Percentiles rank a stretch among this genome's conserved stretches.
phyloP scores from a whole-genome alignment of 345 rosid genomes.

The Bruguiera parviflora region DNA sequence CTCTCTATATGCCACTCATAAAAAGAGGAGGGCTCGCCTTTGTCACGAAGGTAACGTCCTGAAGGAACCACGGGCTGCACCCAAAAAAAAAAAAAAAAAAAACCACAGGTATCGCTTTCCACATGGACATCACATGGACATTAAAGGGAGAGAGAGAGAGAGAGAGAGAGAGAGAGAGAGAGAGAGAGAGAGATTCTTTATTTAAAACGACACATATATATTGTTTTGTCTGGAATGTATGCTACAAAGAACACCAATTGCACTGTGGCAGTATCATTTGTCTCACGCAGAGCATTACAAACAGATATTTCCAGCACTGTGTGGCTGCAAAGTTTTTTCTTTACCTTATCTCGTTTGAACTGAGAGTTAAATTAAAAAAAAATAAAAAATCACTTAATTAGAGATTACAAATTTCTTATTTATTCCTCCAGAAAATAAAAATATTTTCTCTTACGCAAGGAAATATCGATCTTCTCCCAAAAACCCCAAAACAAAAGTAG shows the following conservation, averaged over 20 bases:
- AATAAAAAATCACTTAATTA: too few species aligned
- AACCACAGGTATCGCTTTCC: slow-evolving; percentile 28
- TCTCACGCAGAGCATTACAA: neutral
- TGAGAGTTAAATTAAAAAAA: too few species aligned
- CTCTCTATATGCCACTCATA: slow-evolving; percentile 26
- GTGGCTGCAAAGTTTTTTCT: too few species aligned
- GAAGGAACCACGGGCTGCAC: slow-evolving; percentile 28
- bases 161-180: neutral
- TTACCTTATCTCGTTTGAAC: too few species aligned
- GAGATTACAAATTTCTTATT: too few species aligned
- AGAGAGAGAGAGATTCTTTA: slow-evolving; percentile 11
- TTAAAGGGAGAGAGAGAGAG: too few species aligned
- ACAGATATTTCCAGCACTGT: neutral
- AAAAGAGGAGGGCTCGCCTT: slow-evolving; percentile 22
- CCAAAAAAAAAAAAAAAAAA: neutral
- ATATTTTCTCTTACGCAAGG: too few species aligned
- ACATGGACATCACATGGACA: slow-evolving; percentile 18
- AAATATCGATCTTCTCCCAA: too few species aligned
- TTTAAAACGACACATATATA: slow-evolving; percentile 19
- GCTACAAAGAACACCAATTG: neutral
- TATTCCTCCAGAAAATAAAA: too few species aligned
- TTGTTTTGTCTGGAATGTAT: slow-evolving; percentile 28
- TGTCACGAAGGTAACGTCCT: slow-evolving; percentile 46
- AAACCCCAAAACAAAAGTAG: too few species aligned
- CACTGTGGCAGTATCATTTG: neutral